phyloP scores from a whole-genome alignment of 108 stramenopile species.

The Epithemia pelagica region DNA sequence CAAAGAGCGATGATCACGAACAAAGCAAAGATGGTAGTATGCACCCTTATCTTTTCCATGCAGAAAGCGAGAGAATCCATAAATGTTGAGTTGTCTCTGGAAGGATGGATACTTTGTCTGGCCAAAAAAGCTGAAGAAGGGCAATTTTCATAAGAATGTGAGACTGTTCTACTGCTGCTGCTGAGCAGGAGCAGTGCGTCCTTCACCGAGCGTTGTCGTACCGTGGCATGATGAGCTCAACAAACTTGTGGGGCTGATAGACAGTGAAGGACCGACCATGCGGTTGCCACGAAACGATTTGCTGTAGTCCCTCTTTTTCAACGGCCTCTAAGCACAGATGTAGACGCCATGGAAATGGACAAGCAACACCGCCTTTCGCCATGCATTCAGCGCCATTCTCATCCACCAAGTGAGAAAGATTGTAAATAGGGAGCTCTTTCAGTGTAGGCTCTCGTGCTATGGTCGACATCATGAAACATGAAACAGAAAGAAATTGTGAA shows the following conservation, averaged over 20 bases:
- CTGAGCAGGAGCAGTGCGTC: too few species aligned
- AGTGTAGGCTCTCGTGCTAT: not conserved
- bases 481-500: too few species aligned
- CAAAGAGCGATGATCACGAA: slow-evolving; percentile 10
- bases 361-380: slow-evolving; percentile 9
- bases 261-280: slow-evolving; percentile 48
- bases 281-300: slow-evolving; percentile 44
- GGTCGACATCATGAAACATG: too few species aligned
- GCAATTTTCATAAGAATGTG: not conserved
- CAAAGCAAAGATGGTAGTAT: slow-evolving; percentile 24
- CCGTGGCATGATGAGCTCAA: slow-evolving; percentile 37
- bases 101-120: slow-evolving; percentile 28
- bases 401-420: not conserved
- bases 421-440: not conserved
- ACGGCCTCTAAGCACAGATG: slow-evolving; percentile 21
- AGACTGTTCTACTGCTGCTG: too few species aligned
- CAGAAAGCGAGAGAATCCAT: slow-evolving; percentile 32
- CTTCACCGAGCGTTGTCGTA: too few species aligned
- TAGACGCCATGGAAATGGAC: slow-evolving; percentile 7
- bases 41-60: slow-evolving; percentile 14
- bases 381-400: not conserved
- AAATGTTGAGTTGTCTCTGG: slow-evolving; percentile 30
- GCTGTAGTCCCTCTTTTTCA: slow-evolving; percentile 4
- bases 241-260: slow-evolving; percentile 39
- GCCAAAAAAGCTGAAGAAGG: slow-evolving; percentile 7